Conservation (phyloP, 192 early-diverging fungal species). For the Thoreauomyces humboldtii region DNA sequence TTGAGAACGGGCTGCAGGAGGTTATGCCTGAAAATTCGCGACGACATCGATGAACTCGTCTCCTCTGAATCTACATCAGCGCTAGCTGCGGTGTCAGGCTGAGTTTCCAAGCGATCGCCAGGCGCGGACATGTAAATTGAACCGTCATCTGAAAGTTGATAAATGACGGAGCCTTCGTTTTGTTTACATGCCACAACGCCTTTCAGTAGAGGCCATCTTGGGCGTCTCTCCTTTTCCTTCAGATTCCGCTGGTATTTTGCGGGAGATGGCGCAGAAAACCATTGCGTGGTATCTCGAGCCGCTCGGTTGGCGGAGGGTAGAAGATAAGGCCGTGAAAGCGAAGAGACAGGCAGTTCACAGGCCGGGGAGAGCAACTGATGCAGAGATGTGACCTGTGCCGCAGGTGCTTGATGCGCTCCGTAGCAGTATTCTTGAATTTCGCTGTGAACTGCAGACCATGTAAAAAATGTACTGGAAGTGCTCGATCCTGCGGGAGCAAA, state of each 20-base stretch:
- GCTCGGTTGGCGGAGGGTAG: neutral
- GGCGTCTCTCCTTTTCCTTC: neutral
- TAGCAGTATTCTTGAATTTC: slow-evolving; percentile 4
- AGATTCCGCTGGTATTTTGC: slow-evolving; percentile 2
- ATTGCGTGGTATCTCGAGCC: neutral
- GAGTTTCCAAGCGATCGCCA: too few relatives aligned
- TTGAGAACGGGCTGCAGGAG: too few relatives aligned
- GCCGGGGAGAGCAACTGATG: slow-evolving; percentile 2
- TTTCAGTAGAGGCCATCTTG: neutral
- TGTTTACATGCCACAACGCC: neutral
- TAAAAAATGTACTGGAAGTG: neutral
- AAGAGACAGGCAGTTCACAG: neutral
- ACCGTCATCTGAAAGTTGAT: slow-evolving; percentile 4
- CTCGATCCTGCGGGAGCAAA: neutral
- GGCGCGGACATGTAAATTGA: too few relatives aligned
- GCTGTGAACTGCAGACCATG: neutral
- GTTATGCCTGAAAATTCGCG: too few relatives aligned
- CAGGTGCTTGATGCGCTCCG: neutral
- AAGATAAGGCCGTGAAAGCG: neutral
- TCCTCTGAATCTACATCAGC: too few relatives aligned
- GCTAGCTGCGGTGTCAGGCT: too few relatives aligned
- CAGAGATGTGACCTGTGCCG: neutral
- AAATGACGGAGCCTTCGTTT: neutral
- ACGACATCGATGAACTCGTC: too few relatives aligned
- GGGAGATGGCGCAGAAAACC: neutral